Conservation (phyloP, 2,329 filamentous ascomycete species). For the Orbilia quercus region DNA sequence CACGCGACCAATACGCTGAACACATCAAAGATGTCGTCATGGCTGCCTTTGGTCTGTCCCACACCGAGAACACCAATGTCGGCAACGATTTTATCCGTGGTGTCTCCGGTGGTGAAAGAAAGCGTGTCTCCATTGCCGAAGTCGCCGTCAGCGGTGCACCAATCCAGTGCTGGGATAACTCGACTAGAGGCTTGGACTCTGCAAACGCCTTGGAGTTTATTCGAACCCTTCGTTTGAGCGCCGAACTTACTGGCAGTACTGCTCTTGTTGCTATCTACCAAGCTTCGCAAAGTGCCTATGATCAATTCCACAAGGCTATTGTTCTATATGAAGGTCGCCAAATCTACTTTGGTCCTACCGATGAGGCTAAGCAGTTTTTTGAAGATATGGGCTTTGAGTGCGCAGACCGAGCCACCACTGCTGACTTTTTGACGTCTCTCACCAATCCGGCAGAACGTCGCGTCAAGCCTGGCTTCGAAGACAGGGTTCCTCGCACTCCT, state of each 20-base stretch:
- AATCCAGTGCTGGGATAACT: slow-evolving; percentile 81
- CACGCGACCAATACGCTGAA: slow-evolving; percentile 70
- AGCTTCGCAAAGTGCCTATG: slow-evolving; percentile 63
- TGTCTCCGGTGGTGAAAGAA: slow-evolving; percentile 77
- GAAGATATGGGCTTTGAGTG: slow-evolving; percentile 75
- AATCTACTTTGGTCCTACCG: slow-evolving; percentile 76
- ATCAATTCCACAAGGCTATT: slow-evolving; percentile 75
- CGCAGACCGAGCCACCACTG: slow-evolving; percentile 74
- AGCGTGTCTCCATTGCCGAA: slow-evolving; percentile 78
- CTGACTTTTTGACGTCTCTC: slow-evolving; percentile 79
- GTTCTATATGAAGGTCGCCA: slow-evolving; percentile 81
- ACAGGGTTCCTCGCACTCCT: slow-evolving; percentile 70
- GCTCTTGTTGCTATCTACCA: slow-evolving; percentile 78
- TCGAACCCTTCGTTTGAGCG: slow-evolving; percentile 72
- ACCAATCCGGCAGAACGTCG: slow-evolving; percentile 71
- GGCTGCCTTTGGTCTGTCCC: slow-evolving; percentile 77
- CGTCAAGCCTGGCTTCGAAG: slow-evolving; percentile 70
- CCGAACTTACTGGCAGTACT: slow-evolving; percentile 73
- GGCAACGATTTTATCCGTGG: slow-evolving; percentile 80
- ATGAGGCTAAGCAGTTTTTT: slow-evolving; percentile 74
- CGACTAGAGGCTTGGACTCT: slow-evolving; percentile 77
- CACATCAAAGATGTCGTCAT: slow-evolving; percentile 76
- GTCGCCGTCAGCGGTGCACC: slow-evolving; percentile 69
- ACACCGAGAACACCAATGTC: slow-evolving; percentile 78
- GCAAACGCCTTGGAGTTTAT: slow-evolving; percentile 80